phyloP scores from a whole-genome alignment of 768 basidiomycete species.

The Lyophyllum semitale region DNA sequence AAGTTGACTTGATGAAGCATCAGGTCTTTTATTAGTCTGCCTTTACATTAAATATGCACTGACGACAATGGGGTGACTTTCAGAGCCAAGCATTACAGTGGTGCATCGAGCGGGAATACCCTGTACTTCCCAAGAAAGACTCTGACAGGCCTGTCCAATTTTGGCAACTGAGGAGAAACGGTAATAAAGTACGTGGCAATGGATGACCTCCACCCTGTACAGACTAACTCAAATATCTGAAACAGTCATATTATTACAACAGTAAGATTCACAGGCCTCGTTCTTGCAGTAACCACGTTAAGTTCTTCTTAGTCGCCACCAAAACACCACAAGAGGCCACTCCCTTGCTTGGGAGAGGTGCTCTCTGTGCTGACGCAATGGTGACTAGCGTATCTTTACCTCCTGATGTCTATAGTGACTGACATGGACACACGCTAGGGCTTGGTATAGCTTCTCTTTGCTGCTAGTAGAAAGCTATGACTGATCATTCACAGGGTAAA shows the following conservation, averaged over 20 bases:
- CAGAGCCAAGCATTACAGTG: conserved; percentile 85
- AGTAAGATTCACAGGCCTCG: conserved; percentile 35
- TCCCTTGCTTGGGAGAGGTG: conserved; percentile 80
- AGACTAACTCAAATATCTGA: neutral
- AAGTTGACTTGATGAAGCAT: conserved; percentile 77
- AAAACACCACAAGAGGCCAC: conserved; percentile 68
- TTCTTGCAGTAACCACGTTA: conserved; percentile 1
- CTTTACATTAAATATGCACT: neutral
- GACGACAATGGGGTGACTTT: neutral
- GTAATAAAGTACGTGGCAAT: conserved; percentile 46
- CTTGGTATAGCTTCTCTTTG: conserved; percentile 29
- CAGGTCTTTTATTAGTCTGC: conserved; percentile 49
- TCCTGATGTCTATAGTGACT: neutral
- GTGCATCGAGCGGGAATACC: conserved; percentile 83
- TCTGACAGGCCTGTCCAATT: conserved; percentile 83
- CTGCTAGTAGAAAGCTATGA: neutral
- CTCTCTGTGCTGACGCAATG: conserved; percentile 90
- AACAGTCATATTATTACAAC: conserved; percentile 71
- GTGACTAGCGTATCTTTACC: conserved; percentile 30
- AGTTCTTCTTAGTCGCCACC: conserved; percentile 61
- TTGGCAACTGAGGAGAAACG: conserved; percentile 72
- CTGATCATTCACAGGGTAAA: conserved; percentile 61
- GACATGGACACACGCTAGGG: conserved; percentile 30
- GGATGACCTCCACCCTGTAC: neutral
- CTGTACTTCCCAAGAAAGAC: conserved; percentile 65